phyloP scores from a whole-genome alignment of 2,329 filamentous ascomycete genomes.

The Arthrobotrys sphaeroides region DNA sequence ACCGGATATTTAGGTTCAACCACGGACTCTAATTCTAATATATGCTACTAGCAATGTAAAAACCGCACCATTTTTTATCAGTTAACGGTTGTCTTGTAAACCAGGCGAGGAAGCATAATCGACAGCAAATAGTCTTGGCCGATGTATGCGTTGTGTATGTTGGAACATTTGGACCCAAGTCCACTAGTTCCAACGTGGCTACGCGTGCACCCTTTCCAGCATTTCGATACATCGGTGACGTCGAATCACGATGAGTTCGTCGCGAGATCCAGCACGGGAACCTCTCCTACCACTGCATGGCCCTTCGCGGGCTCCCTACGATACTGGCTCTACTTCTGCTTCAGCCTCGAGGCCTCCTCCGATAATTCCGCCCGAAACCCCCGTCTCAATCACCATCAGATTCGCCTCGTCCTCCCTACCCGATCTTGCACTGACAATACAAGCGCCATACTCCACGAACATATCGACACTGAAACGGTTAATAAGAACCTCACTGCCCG shows the following conservation, averaged over 20 bases:
- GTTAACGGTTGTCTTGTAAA: too few species aligned
- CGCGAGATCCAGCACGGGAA: conserved; percentile 46
- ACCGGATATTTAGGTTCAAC: too few species aligned
- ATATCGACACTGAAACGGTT: conserved; percentile 81
- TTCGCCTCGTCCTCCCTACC: conserved; percentile 82
- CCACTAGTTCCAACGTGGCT: too few species aligned
- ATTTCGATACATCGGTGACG: too few species aligned
- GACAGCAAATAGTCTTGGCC: too few species aligned
- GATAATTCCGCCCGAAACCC: conserved; percentile 59
- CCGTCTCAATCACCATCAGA: conserved; percentile 81
- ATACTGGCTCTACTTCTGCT: conserved; percentile 20
- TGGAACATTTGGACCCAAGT: too few species aligned
- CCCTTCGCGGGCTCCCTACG: not conserved
- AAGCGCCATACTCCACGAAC: conserved; percentile 73
- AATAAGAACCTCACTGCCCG: conserved; percentile 76
- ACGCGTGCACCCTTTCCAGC: too few species aligned
- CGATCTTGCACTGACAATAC: conserved; percentile 81
- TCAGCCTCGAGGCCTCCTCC: conserved; percentile 14
- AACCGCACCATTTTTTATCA: too few species aligned
- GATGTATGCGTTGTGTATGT: too few species aligned
- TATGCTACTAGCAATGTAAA: too few species aligned
- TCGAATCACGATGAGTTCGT: conserved; percentile 40
- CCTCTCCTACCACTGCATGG: conserved; percentile 45
- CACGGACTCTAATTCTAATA: too few species aligned
- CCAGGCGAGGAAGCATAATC: too few species aligned